Conservation (phyloP, 1,284 basidiomycete species). For the Xanthoconium separans region DNA sequence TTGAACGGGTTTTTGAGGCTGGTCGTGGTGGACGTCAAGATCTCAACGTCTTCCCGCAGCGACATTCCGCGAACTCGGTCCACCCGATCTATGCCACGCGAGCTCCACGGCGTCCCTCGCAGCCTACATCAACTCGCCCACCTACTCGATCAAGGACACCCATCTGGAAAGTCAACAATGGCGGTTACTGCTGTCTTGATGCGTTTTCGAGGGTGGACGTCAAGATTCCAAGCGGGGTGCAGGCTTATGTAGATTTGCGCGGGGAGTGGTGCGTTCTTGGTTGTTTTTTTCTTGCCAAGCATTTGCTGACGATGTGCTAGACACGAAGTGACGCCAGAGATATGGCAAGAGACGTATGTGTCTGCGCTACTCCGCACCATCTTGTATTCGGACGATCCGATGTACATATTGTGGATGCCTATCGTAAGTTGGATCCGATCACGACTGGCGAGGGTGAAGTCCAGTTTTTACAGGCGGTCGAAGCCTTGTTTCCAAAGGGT, state of each 20-base stretch:
- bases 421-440: conserved; percentile 95
- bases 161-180: conserved; percentile 91
- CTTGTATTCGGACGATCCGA: conserved; percentile 93
- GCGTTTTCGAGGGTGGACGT: conserved; percentile 99
- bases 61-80: too few species aligned
- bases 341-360: conserved; percentile 98
- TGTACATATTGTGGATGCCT: conserved; percentile 90
- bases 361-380: conserved; percentile 91
- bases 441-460: conserved; percentile 86
- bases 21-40: too few species aligned
- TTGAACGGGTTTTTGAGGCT: too few species aligned
- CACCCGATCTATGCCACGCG: too few species aligned
- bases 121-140: conserved; percentile 97
- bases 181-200: conserved; percentile 98
- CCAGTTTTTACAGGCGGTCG: conserved; percentile 88
- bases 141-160: conserved; percentile 90
- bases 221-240: conserved; percentile 97
- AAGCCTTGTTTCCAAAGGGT: conserved; percentile 91
- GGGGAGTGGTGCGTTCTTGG: conserved; percentile 86
- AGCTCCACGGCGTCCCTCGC: too few species aligned
- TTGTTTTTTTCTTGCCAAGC: fast-evolving
- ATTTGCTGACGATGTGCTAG: too few species aligned
- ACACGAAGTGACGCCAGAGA: conserved; percentile 87
- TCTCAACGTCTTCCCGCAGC: too few species aligned
- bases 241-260: conserved; percentile 92